Evolutionary conservation across 768 basidiomycete species (phyloP), one percentile per base, ranked within the genome.

Genomic region (Pleurotus pulmonarius): DNA sequence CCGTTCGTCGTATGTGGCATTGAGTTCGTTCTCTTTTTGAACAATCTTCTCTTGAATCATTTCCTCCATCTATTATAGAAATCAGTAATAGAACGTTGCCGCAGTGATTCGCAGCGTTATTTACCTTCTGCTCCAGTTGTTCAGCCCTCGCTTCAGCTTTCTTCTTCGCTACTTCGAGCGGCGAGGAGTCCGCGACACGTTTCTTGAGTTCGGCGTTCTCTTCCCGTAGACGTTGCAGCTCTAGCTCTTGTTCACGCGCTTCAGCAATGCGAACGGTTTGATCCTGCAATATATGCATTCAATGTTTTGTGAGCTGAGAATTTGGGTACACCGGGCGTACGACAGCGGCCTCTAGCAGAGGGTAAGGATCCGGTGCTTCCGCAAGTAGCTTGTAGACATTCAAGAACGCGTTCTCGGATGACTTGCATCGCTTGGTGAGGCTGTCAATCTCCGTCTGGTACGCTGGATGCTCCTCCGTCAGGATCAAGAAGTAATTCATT

Each of bases 391-490:
- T 98, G 79, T 98, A 98, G 16, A 95, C 88, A 63, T 87, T 92
- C n/a, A 98, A 77, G 72, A 99, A 98, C 0, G 94, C 92, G 64
- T 90, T 95, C 77, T 99, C 97, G 8, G 94, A 90, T 20, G 82
- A 72, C 68, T 98, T 98, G 39, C 88, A 92, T 7, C 97, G 88
- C 62, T 92, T 90, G 0, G 96, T 98, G 61, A 99, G 84, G 66
- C 77, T 88, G 76, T 99, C 97, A 56, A 99, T 98, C 74, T 98
- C 97, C 3, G 87, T 82, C 72, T 98, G 96, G 76, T 98, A 98
- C 1, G 94, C 94, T 94, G 62, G 6, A 29, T 34, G 1, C 29
- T 20, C 29, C 29, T 34, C 29, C 11, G 29, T 34, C 8, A 34
- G 8, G 4, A 11, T 3, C 8, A 34, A 34, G 29, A 3, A 34